phyloP scores from a whole-genome alignment of 2,329 filamentous ascomycete genomes.

The Sporothrix protearum region DNA sequence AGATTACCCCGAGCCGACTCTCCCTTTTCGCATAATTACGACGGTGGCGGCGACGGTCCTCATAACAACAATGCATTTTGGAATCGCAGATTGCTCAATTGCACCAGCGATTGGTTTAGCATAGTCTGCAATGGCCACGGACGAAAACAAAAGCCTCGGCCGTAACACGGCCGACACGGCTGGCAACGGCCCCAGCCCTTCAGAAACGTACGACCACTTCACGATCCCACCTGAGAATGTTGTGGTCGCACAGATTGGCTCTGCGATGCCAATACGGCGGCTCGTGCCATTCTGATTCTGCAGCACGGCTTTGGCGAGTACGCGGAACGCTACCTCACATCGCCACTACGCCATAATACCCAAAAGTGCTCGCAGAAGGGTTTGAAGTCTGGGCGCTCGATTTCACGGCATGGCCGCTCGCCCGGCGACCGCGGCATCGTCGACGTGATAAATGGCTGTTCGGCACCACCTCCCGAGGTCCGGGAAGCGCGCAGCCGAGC shows the following conservation, averaged over 20 bases:
- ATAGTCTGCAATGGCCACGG: too few species aligned
- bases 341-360: neutral
- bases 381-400: constrained; percentile 8
- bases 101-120: too few species aligned
- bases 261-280: neutral
- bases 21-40: too few species aligned
- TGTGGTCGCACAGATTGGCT: constrained; percentile 5
- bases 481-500: neutral
- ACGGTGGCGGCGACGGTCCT: too few species aligned
- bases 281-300: neutral
- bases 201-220: neutral
- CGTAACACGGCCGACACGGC: neutral
- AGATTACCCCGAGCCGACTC: too few species aligned
- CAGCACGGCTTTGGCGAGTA: constrained; percentile 2
- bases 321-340: constrained; percentile 3
- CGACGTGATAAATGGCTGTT: neutral
- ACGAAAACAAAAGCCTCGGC: neutral
- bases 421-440: neutral
- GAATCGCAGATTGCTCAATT: too few species aligned
- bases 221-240: neutral
- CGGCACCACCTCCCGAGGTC: neutral
- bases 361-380: neutral
- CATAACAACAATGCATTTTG: too few species aligned
- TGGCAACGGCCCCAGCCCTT: neutral
- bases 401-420: neutral